Base-by-base conservation (phyloP, 192 early-diverging fungal genomes). In the Borealophlyctis nickersoniae region DNA sequence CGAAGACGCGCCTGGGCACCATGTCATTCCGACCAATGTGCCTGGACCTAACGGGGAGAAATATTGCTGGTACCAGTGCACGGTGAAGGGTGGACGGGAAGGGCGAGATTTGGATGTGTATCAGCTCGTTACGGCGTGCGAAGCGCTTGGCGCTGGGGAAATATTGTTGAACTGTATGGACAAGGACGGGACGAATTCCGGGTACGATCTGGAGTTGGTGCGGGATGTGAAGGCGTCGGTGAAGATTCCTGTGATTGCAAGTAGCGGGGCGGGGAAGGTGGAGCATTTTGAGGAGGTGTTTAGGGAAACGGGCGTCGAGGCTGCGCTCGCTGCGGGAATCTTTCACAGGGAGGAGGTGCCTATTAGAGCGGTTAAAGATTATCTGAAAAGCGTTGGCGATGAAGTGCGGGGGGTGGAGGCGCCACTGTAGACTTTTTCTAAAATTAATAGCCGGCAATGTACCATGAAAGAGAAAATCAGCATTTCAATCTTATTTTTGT, bases 51-150 rank as follows among this genome's bases (percentile, higher is more conserved):
- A 89, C 28, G 95, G 95, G 31, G 94, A 99, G 71, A 54, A 73
- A 36, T 95, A 84, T 79, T 97, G 94, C 81, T 99, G 98, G 98
- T 99, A 98, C 73, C 95, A 99, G 73, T 99, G 98, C 66, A 99
- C 96, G 0, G 94, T 99, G 36, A 94, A 92, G 67, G 98, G 98
- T 24, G 98, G 98, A 4, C 85, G 98, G 30, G 98, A 99, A 77
- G 89, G 82, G 3, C 88, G 96, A 51, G 95, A 98, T 73, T 50
- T 95, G 27, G 98, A 99, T 75, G 98, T 98, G 29, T 72, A 77
- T 39, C 94, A 98, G 72, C 78, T 99, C 24, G 91, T 94, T 16
- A 81, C 83, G 14, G 89, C 92, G 0, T 95, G 92, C 61, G 87
- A 94, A 72, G 81, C 81, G 1, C 71, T 99, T 60, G 98, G 98